Evolutionary conservation across 176 grass and related monocot species (phyloP), one percentile per base, ranked within the genome.

Genomic region (Oryza officinalis): DNA sequence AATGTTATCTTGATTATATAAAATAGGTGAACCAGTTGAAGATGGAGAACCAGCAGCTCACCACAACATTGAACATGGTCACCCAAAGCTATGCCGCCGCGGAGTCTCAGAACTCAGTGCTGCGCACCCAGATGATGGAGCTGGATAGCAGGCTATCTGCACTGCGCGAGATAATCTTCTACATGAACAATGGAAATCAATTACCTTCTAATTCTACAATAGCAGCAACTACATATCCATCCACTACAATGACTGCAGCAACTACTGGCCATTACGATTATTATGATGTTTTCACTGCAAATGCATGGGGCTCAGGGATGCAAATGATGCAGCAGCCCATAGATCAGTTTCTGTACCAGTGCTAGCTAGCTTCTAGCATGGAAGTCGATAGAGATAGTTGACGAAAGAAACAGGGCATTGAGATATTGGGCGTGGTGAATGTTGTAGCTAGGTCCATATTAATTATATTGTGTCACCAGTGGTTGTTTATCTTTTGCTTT

Each of bases 61-160:
- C 75, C 20, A 27, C 85, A 54, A 47, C 79, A 8, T 46, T 97
- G 43, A 71, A 70, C 65, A 43, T 85, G 27, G 75, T 84, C 14
- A 70, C 37, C 3, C 87, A 89, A 41, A 65, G 75, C 18, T 81
- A 68, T 3, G 10, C 81, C 0, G 37, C 31, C 1, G 40, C 73
- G 41, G 89, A 90, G 30, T 72, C 84, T 10, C 88, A 93, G 57
- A 97, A 97, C 79, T 88, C 89, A 3, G 89, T 93, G 75, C 70
- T 97, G 28, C 81, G 81, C 57, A 89, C 82, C 0, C 94, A 88
- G 75, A 43, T 20, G n/a, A 65, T 67, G 45, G 94, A 97, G 71
- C 89, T 97, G 23, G 1, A 69, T 10, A 83, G 27, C 37, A 77
- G 94, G 79, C 82, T 97, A 8, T 38, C 22, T 5, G 76, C 79